Conservation (phyloP, 108 stramenopile species). For the Nitzschia putrida region DNA sequence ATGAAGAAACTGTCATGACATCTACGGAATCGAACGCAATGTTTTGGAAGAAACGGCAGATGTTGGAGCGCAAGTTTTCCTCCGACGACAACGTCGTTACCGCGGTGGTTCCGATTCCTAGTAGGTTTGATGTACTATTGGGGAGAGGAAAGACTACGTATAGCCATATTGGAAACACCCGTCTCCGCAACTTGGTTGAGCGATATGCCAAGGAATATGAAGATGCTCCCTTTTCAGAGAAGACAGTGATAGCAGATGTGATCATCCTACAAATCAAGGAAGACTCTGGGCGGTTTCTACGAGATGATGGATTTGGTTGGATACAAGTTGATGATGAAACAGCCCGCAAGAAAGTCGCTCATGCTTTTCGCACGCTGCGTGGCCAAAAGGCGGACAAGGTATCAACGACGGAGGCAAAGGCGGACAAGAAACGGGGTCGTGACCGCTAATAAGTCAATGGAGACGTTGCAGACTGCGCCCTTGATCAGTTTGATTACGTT, state of each 20-base stretch:
- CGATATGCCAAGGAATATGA: constrained; percentile 9
- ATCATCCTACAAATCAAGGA: constrained; percentile 2
- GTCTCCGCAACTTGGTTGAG: constrained; percentile 16
- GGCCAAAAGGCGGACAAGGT: neutral
- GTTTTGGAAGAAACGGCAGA: neutral
- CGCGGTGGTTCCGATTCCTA: constrained; percentile 1
- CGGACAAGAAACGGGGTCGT: neutral
- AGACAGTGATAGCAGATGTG: neutral
- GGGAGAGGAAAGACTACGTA: constrained; percentile 25
- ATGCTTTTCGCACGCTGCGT: constrained; percentile 12
- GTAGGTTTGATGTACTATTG: constrained; percentile 23
- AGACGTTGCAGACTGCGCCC: neutral
- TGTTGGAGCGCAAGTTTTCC: neutral
- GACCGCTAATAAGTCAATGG: neutral
- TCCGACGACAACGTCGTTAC: neutral
- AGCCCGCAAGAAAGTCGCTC: constrained; percentile 7
- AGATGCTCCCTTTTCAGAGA: neutral
- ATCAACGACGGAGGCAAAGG: neutral
- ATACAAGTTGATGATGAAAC: constrained; percentile 8
- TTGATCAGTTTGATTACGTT: neutral
- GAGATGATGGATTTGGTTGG: constrained; percentile 12
- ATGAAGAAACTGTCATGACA: constrained; percentile 1
- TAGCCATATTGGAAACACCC: constrained; percentile 31
- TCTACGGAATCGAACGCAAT: neutral
- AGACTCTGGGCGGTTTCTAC: constrained; percentile 22